Evolutionary conservation across 2,329 filamentous ascomycete genomes (phyloP).

Genomic region (Paecilomyces fulvus): DNA sequence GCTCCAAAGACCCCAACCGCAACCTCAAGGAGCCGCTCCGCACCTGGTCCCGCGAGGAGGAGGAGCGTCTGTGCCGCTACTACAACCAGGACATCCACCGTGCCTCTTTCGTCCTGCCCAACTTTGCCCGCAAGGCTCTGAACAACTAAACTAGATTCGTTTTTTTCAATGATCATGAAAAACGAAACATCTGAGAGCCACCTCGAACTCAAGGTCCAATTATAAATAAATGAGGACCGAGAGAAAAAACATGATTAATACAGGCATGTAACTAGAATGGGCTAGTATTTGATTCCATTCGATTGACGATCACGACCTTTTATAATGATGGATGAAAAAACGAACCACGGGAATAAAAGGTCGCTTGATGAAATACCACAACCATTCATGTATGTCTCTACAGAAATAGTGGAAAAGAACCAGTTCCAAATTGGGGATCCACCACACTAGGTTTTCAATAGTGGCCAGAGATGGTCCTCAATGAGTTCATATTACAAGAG

Average conservation of each 20-base stretch:
- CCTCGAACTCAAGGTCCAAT: neutral
- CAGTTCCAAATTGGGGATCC: neutral
- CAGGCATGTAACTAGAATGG: neutral
- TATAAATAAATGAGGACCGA: neutral
- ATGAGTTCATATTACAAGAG: no score
- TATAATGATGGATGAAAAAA: neutral
- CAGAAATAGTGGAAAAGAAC: neutral
- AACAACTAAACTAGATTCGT: slow-evolving; percentile 12
- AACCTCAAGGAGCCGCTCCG: slow-evolving; percentile 81
- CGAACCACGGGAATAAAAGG: neutral
- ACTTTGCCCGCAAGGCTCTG: slow-evolving; percentile 73
- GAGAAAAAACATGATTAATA: neutral
- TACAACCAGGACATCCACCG: slow-evolving; percentile 97
- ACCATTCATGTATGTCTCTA: neutral
- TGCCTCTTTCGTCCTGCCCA: slow-evolving; percentile 87
- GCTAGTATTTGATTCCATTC: neutral
- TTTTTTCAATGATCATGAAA: neutral
- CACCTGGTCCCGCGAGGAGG: slow-evolving; percentile 74
- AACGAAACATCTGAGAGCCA: neutral
- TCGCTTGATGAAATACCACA: neutral
- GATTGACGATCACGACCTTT: neutral
- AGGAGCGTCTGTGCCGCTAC: slow-evolving; percentile 88
- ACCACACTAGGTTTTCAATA: neutral
- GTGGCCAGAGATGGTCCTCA: neutral
- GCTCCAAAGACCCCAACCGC: slow-evolving; percentile 82